phyloP scores from a whole-genome alignment of 768 basidiomycete genomes.

The Boletus subcaerulescens region DNA sequence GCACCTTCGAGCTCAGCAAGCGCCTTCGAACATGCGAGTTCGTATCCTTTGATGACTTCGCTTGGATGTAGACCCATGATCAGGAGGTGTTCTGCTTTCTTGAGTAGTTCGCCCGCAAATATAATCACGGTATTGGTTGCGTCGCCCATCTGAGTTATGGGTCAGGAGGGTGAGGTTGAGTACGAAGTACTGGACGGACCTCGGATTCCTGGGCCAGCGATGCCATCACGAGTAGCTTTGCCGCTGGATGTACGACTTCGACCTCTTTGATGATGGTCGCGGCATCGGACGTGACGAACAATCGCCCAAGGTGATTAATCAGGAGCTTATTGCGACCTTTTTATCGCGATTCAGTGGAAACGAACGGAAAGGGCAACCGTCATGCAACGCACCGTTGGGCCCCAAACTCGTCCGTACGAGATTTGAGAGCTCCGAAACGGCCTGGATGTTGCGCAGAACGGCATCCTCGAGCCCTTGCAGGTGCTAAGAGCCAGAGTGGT shows the following conservation, averaged over 20 bases:
- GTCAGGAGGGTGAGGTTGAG: background rate
- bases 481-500: constrained; percentile 42
- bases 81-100: constrained; percentile 87
- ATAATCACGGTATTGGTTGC: constrained; percentile 95
- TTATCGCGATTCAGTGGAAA: constrained; percentile 4
- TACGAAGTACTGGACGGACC: constrained; percentile 44
- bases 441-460: constrained; percentile 94
- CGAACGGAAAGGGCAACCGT: background rate
- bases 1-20: constrained; percentile 86
- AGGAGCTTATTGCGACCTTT: constrained; percentile 94
- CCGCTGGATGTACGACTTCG: constrained; percentile 98
- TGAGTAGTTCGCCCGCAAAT: constrained; percentile 90
- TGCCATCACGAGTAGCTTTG: constrained; percentile 98
- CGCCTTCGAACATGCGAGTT: constrained; percentile 82
- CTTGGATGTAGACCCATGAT: constrained; percentile 97
- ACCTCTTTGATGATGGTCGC: constrained; percentile 98
- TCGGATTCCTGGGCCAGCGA: constrained; percentile 95
- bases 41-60: constrained; percentile 93
- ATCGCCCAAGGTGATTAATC: constrained; percentile 93
- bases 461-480: constrained; percentile 93
- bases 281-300: constrained; percentile 98
- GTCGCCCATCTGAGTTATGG: constrained; percentile 80
- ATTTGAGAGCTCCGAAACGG: constrained; percentile 91
- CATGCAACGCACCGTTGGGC: constrained; percentile 72
- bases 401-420: constrained; percentile 96